Evolutionary conservation across 345 rosid genomes (phyloP), one percentile per base, ranked within the genome.

Genomic region (Boechera divaricarpa): DNA sequence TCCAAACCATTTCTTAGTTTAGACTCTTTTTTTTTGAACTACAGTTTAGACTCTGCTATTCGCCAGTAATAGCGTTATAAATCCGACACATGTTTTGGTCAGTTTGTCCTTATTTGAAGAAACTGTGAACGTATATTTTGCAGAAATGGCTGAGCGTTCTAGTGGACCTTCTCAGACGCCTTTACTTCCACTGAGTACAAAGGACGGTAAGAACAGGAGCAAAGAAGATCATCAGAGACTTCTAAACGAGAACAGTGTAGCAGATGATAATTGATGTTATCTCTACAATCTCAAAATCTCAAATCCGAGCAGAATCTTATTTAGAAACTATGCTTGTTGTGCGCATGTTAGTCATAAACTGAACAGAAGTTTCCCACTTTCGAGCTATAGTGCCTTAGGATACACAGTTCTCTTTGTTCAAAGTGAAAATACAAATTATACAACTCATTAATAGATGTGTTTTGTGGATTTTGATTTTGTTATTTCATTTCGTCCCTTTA

Each of bases 121-220:
- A 31, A 48, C 33, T 10, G 36, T 59, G 52, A 53, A 55, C 15
- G 18, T 63, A n/a, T 72, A 52, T 67, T 54, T 11, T 83, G 73
- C 93, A 89, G 98, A 89, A 67, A 78, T 88, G 72, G 90, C 90
- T 24, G 91, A 92, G 64, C 87, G 94, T 68, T 72, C 86, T 47
- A 69, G 15, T 62, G 86, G 87, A 24, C 78, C 84, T 33, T 26
- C 86, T 55, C 71, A 85, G 53, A 60, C 77, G 31, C 80, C 81
- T 6, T 38, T 82, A 44, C 84, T 87, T 57, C 94, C 97, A 10
- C 61, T 88, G 63, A 89, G 85, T 45, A 65, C 82, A 54, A 86
- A 70, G 75, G 90, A 87, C 53, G 82, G 78, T 61, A 91, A 85
- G 69, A 74, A 81, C 72, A 86, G 79, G 85, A 79, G 61, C 83